These are phyloP conservation scores for Nannochloropsis salina DNA, from an alignment of 108 stramenopile species.

Conservation along the genomic window DNA sequence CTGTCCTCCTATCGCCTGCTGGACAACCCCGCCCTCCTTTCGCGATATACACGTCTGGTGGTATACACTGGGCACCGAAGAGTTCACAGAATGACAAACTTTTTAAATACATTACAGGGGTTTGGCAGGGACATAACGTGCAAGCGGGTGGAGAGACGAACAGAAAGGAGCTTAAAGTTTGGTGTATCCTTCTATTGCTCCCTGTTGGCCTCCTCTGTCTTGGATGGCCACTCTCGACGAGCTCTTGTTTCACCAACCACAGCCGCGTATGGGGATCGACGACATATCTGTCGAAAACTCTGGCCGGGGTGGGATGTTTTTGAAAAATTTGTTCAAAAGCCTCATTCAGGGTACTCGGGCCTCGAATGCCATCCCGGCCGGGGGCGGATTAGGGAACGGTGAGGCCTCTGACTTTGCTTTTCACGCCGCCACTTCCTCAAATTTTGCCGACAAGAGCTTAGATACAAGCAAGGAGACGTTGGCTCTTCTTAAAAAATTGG, in stretches of 20 bases:
- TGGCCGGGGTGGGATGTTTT: not conserved
- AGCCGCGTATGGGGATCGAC: not conserved
- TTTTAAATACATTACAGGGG: too few relatives aligned
- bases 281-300: not conserved
- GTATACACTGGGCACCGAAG: too few relatives aligned
- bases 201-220: too few relatives aligned
- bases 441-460: conserved; percentile 31
- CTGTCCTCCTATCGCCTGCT: too few relatives aligned
- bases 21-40: too few relatives aligned
- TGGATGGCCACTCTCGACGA: conserved; percentile 11
- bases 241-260: not conserved
- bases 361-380: conserved; percentile 42
- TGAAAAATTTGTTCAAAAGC: conserved; percentile 42
- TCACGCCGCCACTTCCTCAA: conserved; percentile 27
- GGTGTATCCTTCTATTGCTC: too few relatives aligned
- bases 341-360: conserved; percentile 42
- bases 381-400: conserved; percentile 25
- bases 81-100: too few relatives aligned
- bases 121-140: too few relatives aligned
- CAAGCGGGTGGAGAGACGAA: too few relatives aligned
- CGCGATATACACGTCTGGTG: too few relatives aligned
- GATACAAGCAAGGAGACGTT: conserved; percentile 30
- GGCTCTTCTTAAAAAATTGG: conserved; percentile 33
- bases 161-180: too few relatives aligned
- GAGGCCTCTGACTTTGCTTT: not conserved